Percentiles rank a stretch among this genome's conserved stretches.
phyloP scores from a whole-genome alignment of 371 early-diverging fungal genomes.

The Rhizopus stolonifer region DNA sequence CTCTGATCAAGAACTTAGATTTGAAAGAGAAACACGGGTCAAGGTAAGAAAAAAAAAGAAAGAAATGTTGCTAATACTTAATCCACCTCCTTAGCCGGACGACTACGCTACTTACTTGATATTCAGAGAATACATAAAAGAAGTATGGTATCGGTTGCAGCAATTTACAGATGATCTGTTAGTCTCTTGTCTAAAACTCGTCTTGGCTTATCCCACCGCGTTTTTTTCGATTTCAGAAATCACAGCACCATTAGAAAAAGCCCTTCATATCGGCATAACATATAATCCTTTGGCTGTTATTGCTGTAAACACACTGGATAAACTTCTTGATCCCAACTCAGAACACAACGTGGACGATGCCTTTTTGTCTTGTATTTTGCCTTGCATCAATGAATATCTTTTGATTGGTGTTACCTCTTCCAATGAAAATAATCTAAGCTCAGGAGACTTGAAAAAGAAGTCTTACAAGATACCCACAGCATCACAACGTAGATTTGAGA shows the following conservation, averaged over 20 bases:
- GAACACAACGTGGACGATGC: constrained; percentile 18
- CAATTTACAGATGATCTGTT: constrained; percentile 80
- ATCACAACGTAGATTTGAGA: constrained; percentile 13
- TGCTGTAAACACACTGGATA: constrained; percentile 66
- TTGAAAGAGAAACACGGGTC: background rate
- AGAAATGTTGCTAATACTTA: background rate
- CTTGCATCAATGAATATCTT: constrained; percentile 69
- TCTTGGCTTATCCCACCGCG: constrained; percentile 62
- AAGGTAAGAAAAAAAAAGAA: background rate
- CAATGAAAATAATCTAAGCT: background rate
- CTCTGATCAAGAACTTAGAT: background rate
- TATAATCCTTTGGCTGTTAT: constrained; percentile 64
- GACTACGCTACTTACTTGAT: constrained; percentile 31
- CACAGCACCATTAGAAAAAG: constrained; percentile 56
- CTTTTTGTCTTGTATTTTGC: constrained; percentile 47
- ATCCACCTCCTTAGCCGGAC: constrained; percentile 10
- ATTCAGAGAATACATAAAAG: constrained; percentile 55
- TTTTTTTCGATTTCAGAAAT: constrained; percentile 55
- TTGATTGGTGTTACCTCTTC: constrained; percentile 39
- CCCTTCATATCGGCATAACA: constrained; percentile 69
- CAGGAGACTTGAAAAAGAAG: constrained; percentile 1
- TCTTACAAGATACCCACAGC: constrained; percentile 14
- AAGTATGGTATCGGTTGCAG: constrained; percentile 61
- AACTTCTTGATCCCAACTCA: constrained; percentile 42
- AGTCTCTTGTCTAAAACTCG: constrained; percentile 63